phyloP scores from a whole-genome alignment of 768 basidiomycete species.

The Agrocybe chaxingu region DNA sequence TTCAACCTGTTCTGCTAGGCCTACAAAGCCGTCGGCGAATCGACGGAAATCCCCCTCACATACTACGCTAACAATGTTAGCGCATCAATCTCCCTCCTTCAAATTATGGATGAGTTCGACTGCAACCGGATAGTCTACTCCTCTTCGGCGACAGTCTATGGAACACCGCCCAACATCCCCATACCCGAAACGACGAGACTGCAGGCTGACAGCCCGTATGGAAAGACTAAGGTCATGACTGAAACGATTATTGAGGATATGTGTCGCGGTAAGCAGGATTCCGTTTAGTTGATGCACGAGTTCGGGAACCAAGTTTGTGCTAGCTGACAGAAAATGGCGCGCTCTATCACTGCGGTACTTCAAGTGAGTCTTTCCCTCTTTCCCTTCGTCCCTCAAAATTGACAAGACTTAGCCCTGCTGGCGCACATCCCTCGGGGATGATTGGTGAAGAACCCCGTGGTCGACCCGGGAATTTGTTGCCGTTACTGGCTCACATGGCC shows the following conservation, averaged over 20 bases:
- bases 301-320: constrained; percentile 9
- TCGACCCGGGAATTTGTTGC: constrained; percentile 91
- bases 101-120: constrained; percentile 82
- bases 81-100: constrained; percentile 82
- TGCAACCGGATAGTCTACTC: constrained; percentile 93
- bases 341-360: constrained; percentile 93
- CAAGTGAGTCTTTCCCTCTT: constrained; percentile 56
- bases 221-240: constrained; percentile 93
- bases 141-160: constrained; percentile 97
- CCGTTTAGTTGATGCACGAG: constrained; percentile 2
- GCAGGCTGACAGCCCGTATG: constrained; percentile 89
- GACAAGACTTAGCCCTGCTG: constrained; percentile 68
- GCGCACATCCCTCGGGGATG: constrained; percentile 93
- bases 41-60: constrained; percentile 84
- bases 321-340: constrained; percentile 74
- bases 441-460: constrained; percentile 98
- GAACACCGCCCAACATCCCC: constrained; percentile 86
- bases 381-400: not conserved
- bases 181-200: constrained; percentile 91
- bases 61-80: constrained; percentile 95
- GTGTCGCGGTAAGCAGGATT: constrained; percentile 57
- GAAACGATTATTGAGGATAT: constrained; percentile 90
- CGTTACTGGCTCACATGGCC: constrained; percentile 92
- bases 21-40: constrained; percentile 97
- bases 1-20: constrained; percentile 47